Base-by-base conservation (phyloP, 805 yeast genomes). In the Torulaspora maleeae region DNA sequence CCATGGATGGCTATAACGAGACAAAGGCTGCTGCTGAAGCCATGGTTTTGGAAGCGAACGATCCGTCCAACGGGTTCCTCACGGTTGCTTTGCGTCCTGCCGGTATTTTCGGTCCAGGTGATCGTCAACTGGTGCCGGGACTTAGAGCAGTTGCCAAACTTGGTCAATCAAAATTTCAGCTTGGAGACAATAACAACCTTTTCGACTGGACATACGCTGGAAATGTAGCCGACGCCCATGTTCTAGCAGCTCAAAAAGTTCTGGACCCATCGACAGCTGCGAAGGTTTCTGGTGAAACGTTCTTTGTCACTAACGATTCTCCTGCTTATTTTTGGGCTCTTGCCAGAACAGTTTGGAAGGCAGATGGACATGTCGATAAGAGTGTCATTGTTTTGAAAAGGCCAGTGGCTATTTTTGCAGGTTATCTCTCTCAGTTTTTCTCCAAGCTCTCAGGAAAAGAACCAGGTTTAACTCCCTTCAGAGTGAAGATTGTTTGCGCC, bases 131-230 rank as follows among this genome's bases (percentile, higher is more conserved):
- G 59, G 93, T 93, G 37, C 99, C 99, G 10, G 95, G 95, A 3
- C 72, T 93, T 48, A 79, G 96, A 60, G 76, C 76, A 12, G 96
- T 87, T 36, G 89, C 95, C 3, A 76, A 76, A 47, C 70, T 78
- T 44, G 95, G 95, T 7, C 96, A 91, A 66, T 83, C 93, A 17
- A 85, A 85, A 65, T 87, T 87, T 66, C 99, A 93, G 68, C 74
- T 93, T 39, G 99, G 99, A 53, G 95, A 88, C 63, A 93, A 93
- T 69, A 80, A 86, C 64, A 93, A 93, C 62, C 68, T 93, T 45
- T 93, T 91, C 59, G 99, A 93, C 64, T 90, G 96, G 86, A 88
- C 98, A 0, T 93, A 89, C 61, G 98, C 84, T n/a, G 98, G 97
- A 10, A 93, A 93, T 67, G 98, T 95, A 32, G 98, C 99, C 0